Percentiles rank a stretch among this genome's conserved stretches.
Conservation (phyloP, 164 flowering plant genomes). For the Sedum album region DNA sequence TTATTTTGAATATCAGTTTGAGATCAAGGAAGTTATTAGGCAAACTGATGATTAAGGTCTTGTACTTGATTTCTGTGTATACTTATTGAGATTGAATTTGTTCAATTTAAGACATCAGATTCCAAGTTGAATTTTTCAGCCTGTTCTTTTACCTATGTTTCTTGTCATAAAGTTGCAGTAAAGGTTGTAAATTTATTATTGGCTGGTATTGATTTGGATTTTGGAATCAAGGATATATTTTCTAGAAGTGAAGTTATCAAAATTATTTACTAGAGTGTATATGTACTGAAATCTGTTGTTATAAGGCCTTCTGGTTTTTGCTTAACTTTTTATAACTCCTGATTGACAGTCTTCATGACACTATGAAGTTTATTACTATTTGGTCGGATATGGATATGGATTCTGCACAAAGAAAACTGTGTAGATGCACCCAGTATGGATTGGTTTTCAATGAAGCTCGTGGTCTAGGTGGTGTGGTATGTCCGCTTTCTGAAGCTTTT, state of each 20-base stretch:
- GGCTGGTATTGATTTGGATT: not conserved
- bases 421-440: slow-evolving; percentile 2
- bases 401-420: not conserved
- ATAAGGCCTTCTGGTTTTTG: not conserved
- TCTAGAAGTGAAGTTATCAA: too few relatives aligned
- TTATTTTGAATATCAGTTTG: not conserved
- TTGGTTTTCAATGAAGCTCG: slow-evolving; percentile 3
- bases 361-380: not conserved
- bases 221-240: too few relatives aligned
- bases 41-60: too few relatives aligned
- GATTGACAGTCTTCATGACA: not conserved
- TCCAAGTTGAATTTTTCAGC: too few relatives aligned
- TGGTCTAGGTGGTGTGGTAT: not conserved
- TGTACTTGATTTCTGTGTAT: too few relatives aligned
- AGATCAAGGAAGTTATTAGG: not conserved
- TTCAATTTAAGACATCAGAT: too few relatives aligned
- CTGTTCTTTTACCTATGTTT: not conserved
- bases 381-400: not conserved
- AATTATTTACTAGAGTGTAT: not conserved
- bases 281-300: not conserved
- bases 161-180: not conserved
- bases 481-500: not conserved
- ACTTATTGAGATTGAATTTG: too few relatives aligned
- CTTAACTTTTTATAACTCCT: not conserved
- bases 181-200: not conserved